phyloP scores from a whole-genome alignment of 2,329 filamentous ascomycete species.

The Xylogone sp. region DNA sequence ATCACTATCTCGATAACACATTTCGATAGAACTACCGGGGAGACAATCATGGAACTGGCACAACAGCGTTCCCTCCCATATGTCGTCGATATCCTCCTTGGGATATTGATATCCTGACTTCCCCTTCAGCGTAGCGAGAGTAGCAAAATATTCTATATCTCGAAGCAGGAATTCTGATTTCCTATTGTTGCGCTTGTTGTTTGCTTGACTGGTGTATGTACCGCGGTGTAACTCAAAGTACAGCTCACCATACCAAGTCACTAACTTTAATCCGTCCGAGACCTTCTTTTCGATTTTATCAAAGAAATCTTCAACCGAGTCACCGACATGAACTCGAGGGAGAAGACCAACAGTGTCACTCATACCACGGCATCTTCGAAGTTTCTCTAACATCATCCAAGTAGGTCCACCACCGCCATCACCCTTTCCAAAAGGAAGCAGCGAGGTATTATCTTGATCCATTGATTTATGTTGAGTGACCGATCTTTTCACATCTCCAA shows the following conservation, averaged over 20 bases:
- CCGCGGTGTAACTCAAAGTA: slow-evolving; percentile 98
- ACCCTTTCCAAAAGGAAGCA: slow-evolving; percentile 94
- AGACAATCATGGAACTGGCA: slow-evolving; percentile 98
- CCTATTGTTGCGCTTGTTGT: slow-evolving; percentile 94
- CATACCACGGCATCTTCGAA: slow-evolving; percentile 85
- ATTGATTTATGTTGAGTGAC: slow-evolving; percentile 92
- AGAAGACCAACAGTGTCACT: slow-evolving; percentile 81
- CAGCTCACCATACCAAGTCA: slow-evolving; percentile 96
- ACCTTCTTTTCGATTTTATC: slow-evolving; percentile 77
- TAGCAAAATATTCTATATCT: slow-evolving; percentile 84
- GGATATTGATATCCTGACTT: slow-evolving; percentile 78
- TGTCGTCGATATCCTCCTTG: slow-evolving; percentile 86
- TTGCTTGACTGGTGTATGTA: slow-evolving; percentile 95
- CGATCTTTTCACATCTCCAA: slow-evolving; percentile 89
- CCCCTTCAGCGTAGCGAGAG: slow-evolving; percentile 70
- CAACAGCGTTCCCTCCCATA: slow-evolving; percentile 90
- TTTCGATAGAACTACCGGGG: slow-evolving; percentile 91
- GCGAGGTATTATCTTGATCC: slow-evolving; percentile 84
- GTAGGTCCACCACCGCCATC: slow-evolving; percentile 95
- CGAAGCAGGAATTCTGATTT: slow-evolving; percentile 80
- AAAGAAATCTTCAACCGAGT: slow-evolving; percentile 93
- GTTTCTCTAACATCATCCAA: slow-evolving; percentile 90
- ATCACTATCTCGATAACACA: slow-evolving; percentile 97
- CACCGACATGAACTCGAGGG: slow-evolving; percentile 83
- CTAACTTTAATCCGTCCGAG: slow-evolving; percentile 57